These are phyloP conservation scores for Candolleomyces eurysporus DNA, from an alignment of 768 basidiomycete species.

Conservation along the genomic window DNA sequence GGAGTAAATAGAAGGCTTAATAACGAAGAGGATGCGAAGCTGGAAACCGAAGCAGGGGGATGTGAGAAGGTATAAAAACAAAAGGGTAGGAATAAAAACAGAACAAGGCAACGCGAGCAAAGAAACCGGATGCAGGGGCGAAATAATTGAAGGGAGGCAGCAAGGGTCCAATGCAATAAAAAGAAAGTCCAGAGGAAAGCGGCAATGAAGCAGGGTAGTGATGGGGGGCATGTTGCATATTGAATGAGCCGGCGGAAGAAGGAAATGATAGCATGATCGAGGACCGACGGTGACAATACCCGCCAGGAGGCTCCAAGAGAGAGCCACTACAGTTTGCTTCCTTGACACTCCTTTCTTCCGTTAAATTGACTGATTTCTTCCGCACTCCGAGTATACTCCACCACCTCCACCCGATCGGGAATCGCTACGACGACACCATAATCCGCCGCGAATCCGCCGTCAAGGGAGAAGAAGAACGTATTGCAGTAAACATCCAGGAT, in stretches of 20 bases:
- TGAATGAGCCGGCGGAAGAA: too few relatives aligned
- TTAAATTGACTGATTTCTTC: background rate
- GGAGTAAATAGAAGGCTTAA: background rate
- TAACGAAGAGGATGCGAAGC: background rate
- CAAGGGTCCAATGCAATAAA: too few relatives aligned
- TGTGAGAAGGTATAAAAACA: background rate
- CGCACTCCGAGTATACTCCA: background rate
- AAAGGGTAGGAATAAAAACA: background rate
- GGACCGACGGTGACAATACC: too few relatives aligned
- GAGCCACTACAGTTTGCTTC: background rate
- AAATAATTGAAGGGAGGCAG: background rate
- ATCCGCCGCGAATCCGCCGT: background rate
- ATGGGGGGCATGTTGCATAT: too few relatives aligned
- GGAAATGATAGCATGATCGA: too few relatives aligned
- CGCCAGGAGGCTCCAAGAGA: too few relatives aligned
- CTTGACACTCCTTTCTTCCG: background rate
- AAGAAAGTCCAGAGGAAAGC: too few relatives aligned
- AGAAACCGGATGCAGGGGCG: background rate
- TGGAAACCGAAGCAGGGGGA: background rate
- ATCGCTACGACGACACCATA: background rate
- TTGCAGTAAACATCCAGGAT: background rate
- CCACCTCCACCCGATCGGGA: background rate
- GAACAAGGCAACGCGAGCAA: background rate
- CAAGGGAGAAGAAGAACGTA: background rate
- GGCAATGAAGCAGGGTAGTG: too few relatives aligned